A percentile compares a stretch with the other conserved stretches of the same genome.
phyloP scores from a whole-genome alignment of 1,139 yeast species.

The Candida sp. region DNA sequence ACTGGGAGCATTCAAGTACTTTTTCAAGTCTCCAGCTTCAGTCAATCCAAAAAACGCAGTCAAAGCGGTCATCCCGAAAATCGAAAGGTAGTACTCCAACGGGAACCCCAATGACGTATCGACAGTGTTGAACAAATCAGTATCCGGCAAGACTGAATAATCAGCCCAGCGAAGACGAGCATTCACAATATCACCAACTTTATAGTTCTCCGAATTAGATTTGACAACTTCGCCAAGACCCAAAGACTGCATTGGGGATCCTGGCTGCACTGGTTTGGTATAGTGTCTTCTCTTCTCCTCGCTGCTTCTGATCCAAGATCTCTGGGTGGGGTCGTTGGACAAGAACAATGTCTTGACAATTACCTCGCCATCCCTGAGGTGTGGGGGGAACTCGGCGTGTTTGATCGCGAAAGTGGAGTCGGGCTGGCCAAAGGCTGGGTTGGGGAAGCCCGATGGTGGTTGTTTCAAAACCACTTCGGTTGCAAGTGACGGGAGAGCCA shows the following conservation, averaged over 20 bases:
- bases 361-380: slow-evolving; percentile 45
- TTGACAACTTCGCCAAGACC: slow-evolving; percentile 54
- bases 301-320: slow-evolving; percentile 58
- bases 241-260: slow-evolving; percentile 52
- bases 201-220: slow-evolving; percentile 39
- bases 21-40: slow-evolving; percentile 43
- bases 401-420: slow-evolving; percentile 26
- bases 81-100: slow-evolving; percentile 27
- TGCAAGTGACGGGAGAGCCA: slow-evolving; percentile 13
- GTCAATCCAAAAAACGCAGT: slow-evolving; percentile 66
- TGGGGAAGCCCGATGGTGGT: slow-evolving; percentile 20
- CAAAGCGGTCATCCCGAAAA: slow-evolving; percentile 57
- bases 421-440: slow-evolving; percentile 18
- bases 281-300: slow-evolving; percentile 47
- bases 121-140: slow-evolving; percentile 24
- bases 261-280: slow-evolving; percentile 48
- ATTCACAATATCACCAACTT: slow-evolving; percentile 47
- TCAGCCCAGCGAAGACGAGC: slow-evolving; percentile 35
- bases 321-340: slow-evolving; percentile 74
- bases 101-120: slow-evolving; percentile 28
- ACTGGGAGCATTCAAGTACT: slow-evolving; percentile 14
- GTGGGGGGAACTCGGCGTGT: slow-evolving; percentile 12
- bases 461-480: slow-evolving; percentile 19
- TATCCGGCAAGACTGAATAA: slow-evolving; percentile 25
- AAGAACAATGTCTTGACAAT: slow-evolving; percentile 51